phyloP scores from a whole-genome alignment of 306 rosid genomes.

The Ormosia semicastrata region DNA sequence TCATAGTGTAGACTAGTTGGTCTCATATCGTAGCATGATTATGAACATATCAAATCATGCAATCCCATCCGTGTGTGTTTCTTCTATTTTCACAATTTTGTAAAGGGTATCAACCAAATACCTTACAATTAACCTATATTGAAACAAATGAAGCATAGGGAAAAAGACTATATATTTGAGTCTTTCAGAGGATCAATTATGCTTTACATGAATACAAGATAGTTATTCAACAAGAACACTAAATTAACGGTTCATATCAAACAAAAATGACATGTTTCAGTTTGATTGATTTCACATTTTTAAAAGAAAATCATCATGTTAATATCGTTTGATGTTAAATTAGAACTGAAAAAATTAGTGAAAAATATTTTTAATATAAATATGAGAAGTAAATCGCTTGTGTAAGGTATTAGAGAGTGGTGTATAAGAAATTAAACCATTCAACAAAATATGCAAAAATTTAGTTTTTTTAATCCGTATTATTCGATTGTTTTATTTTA shows the following conservation, averaged over 20 bases:
- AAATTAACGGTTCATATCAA: not conserved
- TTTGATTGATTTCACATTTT: not conserved
- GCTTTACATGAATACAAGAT: not conserved
- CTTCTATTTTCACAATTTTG: constrained; percentile 13
- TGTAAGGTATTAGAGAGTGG: not conserved
- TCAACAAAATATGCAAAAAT: not conserved
- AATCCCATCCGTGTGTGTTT: constrained; percentile 18
- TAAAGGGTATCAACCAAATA: not conserved
- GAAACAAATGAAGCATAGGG: not conserved
- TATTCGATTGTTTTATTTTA: not conserved
- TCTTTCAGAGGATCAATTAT: not conserved
- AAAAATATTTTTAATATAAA: not conserved
- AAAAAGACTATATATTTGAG: not conserved
- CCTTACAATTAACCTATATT: not conserved
- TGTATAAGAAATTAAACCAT: not conserved
- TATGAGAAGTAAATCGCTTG: not conserved
- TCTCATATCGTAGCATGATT: constrained; percentile 27
- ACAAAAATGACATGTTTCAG: not conserved
- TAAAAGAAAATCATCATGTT: not conserved
- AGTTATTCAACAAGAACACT: not conserved
- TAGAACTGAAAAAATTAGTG: not conserved
- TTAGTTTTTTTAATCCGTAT: not conserved
- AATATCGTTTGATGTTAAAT: not conserved
- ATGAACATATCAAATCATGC: constrained; percentile 30
- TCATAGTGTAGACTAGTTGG: constrained; percentile 14